Conservation (phyloP, 1,139 yeast species). For the Sugiyamaella neomexicana region DNA sequence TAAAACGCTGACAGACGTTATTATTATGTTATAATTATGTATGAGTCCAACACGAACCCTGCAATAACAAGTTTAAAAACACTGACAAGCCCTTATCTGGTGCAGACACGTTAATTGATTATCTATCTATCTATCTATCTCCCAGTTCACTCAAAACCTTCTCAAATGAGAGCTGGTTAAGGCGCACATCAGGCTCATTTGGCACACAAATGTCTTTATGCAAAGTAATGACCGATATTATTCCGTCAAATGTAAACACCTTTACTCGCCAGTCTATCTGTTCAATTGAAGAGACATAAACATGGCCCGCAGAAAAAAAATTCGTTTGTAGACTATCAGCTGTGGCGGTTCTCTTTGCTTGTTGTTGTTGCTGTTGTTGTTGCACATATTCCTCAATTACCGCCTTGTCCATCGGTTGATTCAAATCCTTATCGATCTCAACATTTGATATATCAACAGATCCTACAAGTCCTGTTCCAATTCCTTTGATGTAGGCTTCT, state of each 20-base stretch:
- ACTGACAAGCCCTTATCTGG: too few species aligned
- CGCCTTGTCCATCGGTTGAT: neutral
- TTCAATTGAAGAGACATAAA: slow-evolving; percentile 1
- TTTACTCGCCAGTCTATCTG: slow-evolving; percentile 10
- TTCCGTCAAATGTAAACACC: slow-evolving; percentile 10
- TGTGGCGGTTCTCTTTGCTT: too few species aligned
- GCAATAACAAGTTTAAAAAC: too few species aligned
- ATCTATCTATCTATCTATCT: neutral
- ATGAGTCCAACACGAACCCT: too few species aligned
- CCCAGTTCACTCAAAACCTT: neutral
- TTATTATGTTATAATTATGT: too few species aligned
- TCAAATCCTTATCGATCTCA: slow-evolving; percentile 4
- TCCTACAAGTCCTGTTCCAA: slow-evolving; percentile 16
- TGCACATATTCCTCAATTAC: slow-evolving; percentile 3
- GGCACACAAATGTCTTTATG: slow-evolving; percentile 5
- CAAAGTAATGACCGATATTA: slow-evolving; percentile 7
- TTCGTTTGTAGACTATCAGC: neutral
- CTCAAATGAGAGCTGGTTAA: neutral
- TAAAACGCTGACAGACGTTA: too few species aligned
- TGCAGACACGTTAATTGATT: too few species aligned
- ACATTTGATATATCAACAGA: slow-evolving; percentile 6
- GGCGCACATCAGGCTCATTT: slow-evolving; percentile 1
- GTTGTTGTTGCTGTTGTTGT: neutral
- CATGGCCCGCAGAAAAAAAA: slow-evolving; percentile 1
- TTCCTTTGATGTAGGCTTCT: slow-evolving; percentile 16